Percentiles rank a stretch among this genome's conserved stretches.
Evolutionary conservation across 177 flowering plant genomes (phyloP).

Genomic region (Vitis hybrid): DNA sequence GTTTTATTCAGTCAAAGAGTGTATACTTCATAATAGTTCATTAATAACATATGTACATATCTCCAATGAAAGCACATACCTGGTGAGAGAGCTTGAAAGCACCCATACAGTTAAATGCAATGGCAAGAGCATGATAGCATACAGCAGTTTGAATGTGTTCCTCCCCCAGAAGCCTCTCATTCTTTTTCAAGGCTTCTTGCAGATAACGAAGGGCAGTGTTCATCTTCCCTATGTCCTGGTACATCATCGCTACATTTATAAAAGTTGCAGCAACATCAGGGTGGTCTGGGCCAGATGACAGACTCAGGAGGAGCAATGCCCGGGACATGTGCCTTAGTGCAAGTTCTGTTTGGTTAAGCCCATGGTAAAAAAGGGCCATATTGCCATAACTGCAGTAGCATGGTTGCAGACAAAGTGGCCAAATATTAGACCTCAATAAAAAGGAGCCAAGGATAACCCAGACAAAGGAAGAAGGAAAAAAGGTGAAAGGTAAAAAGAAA

Average conservation of each 20-base stretch:
- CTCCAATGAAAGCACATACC: slow-evolving; percentile 36
- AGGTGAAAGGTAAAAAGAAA: not conserved
- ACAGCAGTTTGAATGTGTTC: slow-evolving; percentile 99
- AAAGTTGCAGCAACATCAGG: slow-evolving; percentile 99
- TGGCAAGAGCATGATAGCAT: slow-evolving; percentile 98
- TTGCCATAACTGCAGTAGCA: slow-evolving; percentile 80
- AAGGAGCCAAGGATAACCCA: too few species aligned
- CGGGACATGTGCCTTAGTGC: slow-evolving; percentile 93
- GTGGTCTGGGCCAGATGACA: slow-evolving; percentile 96
- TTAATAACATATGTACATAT: not conserved
- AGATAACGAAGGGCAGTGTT: slow-evolving; percentile 90
- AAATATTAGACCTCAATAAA: not conserved
- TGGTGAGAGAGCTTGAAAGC: slow-evolving; percentile 95
- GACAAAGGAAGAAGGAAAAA: not conserved
- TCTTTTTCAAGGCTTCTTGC: slow-evolving; percentile 97
- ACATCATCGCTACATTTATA: slow-evolving; percentile 99
- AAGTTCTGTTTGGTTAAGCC: slow-evolving; percentile 92
- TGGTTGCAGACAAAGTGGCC: slow-evolving; percentile 3
- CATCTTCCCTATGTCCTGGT: slow-evolving; percentile 95
- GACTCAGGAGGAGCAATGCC: slow-evolving; percentile 74
- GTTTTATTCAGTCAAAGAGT: not conserved
- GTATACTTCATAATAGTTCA: not conserved
- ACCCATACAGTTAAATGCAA: slow-evolving; percentile 97
- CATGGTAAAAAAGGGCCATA: slow-evolving; percentile 99
- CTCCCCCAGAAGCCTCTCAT: slow-evolving; percentile 89